Base-by-base conservation (phyloP, 1,284 basidiomycete genomes). In the Fomitopsis palustris region DNA sequence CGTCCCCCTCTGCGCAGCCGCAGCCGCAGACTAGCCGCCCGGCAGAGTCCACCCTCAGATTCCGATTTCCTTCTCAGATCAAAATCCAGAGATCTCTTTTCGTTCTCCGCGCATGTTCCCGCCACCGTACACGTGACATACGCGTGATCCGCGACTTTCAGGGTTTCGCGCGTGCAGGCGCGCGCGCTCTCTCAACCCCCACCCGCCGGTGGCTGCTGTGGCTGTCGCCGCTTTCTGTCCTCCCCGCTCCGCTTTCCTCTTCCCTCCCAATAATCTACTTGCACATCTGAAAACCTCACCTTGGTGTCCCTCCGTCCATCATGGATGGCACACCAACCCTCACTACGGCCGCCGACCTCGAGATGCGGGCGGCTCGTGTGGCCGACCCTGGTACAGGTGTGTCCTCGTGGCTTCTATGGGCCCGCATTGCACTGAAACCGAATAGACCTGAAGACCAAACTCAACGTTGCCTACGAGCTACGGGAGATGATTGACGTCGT, bases 401-500 rank as follows among this genome's bases (percentile, higher is more conserved):
- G 77, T 64, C 16, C 23, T 42, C n/a, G 33, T 14, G 2, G 14
- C 27, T 8, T 17, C 10, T 16, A 12, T 21, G 42, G 19, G 17
- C 38, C 29, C 3, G 29, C 43, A n/a, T 33, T 38, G 35, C 21
- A 14, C 49, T 56, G 8, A 43, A 37, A 37, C 53, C 21, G 43
- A 53, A 29, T 61, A 91, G 90, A 92, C 72, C 79, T 92, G 64
- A 84, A 84, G 62, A 82, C 82, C 0, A 92, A 90, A 72, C 81
- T 85, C 69, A 77, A 78, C 6, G 80, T 86, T 42, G 92, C 92
- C 53, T 84, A 81, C 62, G 94, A 96, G 72, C 84, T 97, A 62
- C 83, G 93, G 58, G 94, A 96, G 72, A 86, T 90, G 72, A 84
- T 96, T 63, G 95, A 97, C 71, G 87, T 86, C 25, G 86, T 90